Conservation (phyloP, 2,329 filamentous ascomycete species). For the Aspergillus fischeri region DNA sequence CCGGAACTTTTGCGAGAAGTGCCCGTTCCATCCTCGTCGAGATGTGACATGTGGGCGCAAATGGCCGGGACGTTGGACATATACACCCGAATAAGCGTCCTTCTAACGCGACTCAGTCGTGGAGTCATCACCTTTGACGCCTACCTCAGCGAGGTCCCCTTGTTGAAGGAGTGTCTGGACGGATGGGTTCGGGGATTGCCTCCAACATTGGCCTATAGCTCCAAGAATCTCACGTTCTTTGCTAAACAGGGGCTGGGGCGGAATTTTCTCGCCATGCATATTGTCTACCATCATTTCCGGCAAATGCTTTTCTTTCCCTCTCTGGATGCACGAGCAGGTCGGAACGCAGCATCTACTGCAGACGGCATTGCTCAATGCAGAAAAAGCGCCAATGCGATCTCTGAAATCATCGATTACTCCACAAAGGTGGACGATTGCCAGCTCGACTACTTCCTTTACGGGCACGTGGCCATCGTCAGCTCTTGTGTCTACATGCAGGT, state of each 20-base stretch:
- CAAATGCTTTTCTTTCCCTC: slow-evolving; percentile 23
- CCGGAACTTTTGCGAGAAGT: slow-evolving; percentile 4
- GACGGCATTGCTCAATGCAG: slow-evolving; percentile 13
- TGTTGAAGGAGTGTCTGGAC: slow-evolving; percentile 11
- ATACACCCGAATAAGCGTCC: slow-evolving; percentile 13
- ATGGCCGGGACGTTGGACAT: slow-evolving; percentile 17
- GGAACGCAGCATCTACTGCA: not conserved
- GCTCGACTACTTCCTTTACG: slow-evolving; percentile 18
- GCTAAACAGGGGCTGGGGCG: slow-evolving; percentile 13
- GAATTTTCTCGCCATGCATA: slow-evolving; percentile 21
- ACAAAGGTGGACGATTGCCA: slow-evolving; percentile 14
- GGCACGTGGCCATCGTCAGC: slow-evolving; percentile 18
- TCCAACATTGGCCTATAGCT: slow-evolving; percentile 8
- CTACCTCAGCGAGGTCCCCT: slow-evolving; percentile 11
- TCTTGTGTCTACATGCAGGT: slow-evolving; percentile 20
- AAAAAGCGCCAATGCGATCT: slow-evolving; percentile 12
- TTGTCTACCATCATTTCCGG: slow-evolving; percentile 18
- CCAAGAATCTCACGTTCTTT: slow-evolving; percentile 11
- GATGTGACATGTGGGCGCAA: slow-evolving; percentile 19
- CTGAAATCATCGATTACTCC: slow-evolving; percentile 14
- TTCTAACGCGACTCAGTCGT: slow-evolving; percentile 14
- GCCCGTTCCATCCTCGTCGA: not conserved
- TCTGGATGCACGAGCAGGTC: slow-evolving; percentile 8
- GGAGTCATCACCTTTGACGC: slow-evolving; percentile 11
- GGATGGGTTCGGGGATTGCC: slow-evolving; percentile 13